Conservation (phyloP, 75 land plant species). For the Sequoia sempervirens region DNA sequence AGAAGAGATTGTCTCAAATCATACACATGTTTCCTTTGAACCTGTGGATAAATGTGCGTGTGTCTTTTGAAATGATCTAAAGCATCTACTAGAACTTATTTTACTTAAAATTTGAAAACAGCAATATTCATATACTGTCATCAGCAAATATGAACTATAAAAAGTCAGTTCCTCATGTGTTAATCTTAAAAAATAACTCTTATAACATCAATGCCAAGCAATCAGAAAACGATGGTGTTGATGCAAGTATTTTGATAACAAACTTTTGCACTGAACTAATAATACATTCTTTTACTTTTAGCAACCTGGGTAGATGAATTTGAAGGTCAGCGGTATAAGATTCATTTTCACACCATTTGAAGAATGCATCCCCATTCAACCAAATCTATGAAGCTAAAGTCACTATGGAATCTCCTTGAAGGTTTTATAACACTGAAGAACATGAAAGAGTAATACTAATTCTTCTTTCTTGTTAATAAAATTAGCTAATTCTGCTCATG, state of each 20-base stretch:
- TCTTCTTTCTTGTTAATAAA: too few species aligned
- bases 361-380: too few species aligned
- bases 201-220: not conserved
- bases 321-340: not conserved
- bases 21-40: slow-evolving; percentile 95
- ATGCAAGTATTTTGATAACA: not conserved
- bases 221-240: not conserved
- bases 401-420: too few species aligned
- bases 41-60: slow-evolving; percentile 32
- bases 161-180: not conserved
- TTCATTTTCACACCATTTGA: too few species aligned
- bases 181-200: not conserved
- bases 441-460: too few species aligned
- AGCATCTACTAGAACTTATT: not conserved
- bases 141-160: not conserved
- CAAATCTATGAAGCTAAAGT: too few species aligned
- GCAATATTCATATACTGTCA: not conserved
- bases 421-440: too few species aligned
- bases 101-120: slow-evolving; percentile 1
- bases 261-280: not conserved
- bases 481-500: too few species aligned
- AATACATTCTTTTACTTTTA: not conserved
- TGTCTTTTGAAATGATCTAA: not conserved
- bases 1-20: slow-evolving; percentile 71
- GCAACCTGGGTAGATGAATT: not conserved